A percentile compares a stretch with the other conserved stretches of the same genome.
Evolutionary conservation across 305 asterid species (phyloP).

Genomic region (Fraxinus xanthoxyloides): DNA sequence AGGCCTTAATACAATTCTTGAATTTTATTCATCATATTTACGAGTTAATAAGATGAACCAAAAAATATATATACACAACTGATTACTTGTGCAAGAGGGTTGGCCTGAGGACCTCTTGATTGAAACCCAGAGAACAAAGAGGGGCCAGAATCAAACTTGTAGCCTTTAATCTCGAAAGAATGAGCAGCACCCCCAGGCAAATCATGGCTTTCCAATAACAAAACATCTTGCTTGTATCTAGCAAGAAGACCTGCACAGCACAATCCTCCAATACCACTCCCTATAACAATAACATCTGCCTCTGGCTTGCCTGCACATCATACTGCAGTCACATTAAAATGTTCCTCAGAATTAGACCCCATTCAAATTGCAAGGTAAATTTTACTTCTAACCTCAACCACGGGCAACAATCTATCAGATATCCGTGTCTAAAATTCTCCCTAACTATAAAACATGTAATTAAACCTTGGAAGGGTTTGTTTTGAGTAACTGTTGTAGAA

Average conservation of each 20-base stretch:
- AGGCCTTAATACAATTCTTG: neutral
- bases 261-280: slow-evolving; percentile 90
- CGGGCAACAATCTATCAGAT: neutral
- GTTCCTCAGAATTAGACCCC: slow-evolving; percentile 22
- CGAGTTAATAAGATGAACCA: slow-evolving; percentile 7
- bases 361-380: neutral
- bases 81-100: slow-evolving; percentile 87
- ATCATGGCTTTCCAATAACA: slow-evolving; percentile 90
- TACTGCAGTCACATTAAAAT: slow-evolving; percentile 46
- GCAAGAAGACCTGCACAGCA: slow-evolving; percentile 87
- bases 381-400: neutral
- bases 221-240: slow-evolving; percentile 70
- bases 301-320: slow-evolving; percentile 74
- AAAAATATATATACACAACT: neutral
- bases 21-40: neutral
- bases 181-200: slow-evolving; percentile 93
- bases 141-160: slow-evolving; percentile 91
- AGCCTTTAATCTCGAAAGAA: slow-evolving; percentile 71
- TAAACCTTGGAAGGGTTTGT: slow-evolving; percentile 36
- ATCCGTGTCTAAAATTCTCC: neutral
- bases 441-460: neutral
- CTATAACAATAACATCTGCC: slow-evolving; percentile 83
- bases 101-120: slow-evolving; percentile 91
- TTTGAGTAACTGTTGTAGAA: slow-evolving; percentile 29
- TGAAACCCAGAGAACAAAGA: slow-evolving; percentile 88